These are phyloP conservation scores for Thyridium curvatum DNA, from an alignment of 2,329 filamentous ascomycete species.

Conservation along the genomic window DNA sequence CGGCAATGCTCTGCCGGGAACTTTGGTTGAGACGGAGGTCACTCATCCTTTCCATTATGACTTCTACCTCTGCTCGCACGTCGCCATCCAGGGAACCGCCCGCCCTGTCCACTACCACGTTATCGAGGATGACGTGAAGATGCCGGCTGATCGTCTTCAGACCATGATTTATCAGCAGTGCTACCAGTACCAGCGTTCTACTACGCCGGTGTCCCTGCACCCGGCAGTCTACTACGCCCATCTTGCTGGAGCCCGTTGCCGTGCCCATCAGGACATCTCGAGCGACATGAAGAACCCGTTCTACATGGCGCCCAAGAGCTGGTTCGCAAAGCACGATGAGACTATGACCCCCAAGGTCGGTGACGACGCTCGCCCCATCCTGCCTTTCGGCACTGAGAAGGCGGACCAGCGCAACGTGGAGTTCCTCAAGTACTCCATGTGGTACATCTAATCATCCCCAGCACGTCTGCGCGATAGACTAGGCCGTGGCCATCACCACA, in stretches of 20 bases:
- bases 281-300: constrained; percentile 36
- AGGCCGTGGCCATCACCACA: too few species aligned
- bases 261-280: constrained; percentile 58
- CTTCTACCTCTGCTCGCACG: constrained; percentile 61
- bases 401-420: constrained; percentile 9
- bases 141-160: constrained; percentile 65
- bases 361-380: constrained; percentile 16
- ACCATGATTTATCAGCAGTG: constrained; percentile 91
- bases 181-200: constrained; percentile 88
- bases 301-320: constrained; percentile 35
- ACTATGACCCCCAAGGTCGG: constrained; percentile 12
- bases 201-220: constrained; percentile 82
- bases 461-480: too few species aligned
- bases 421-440: constrained; percentile 33
- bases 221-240: constrained; percentile 97
- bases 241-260: constrained; percentile 74
- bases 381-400: constrained; percentile 17
- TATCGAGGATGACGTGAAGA: constrained; percentile 71
- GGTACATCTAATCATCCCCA: constrained; percentile 32
- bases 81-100: constrained; percentile 88
- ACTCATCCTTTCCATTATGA: constrained; percentile 89
- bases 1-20: constrained; percentile 78
- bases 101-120: constrained; percentile 91
- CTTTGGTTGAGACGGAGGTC: constrained; percentile 80
- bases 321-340: constrained; percentile 30